These are phyloP conservation scores for Tetradesmus obliquus DNA, from an alignment of 139 green algal species.

Conservation along the genomic window DNA sequence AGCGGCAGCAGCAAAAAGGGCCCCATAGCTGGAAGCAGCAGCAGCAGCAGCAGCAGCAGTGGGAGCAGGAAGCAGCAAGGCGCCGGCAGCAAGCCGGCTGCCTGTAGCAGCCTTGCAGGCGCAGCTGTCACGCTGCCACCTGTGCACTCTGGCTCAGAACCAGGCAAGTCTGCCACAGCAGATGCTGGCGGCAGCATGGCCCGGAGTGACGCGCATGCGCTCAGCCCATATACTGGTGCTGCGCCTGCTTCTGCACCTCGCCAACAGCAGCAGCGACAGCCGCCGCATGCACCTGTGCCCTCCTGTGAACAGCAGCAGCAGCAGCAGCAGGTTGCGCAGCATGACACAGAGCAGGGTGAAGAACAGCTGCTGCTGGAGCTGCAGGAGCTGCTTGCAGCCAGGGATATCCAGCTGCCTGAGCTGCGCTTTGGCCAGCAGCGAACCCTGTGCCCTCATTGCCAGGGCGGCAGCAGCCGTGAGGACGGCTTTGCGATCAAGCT, in stretches of 20 bases:
- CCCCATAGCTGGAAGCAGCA: background rate
- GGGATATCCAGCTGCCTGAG: background rate
- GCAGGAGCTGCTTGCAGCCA: background rate
- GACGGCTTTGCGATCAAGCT: conserved; percentile 17
- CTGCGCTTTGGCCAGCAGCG: conserved; percentile 10
- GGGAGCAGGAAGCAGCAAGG: background rate
- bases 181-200: background rate
- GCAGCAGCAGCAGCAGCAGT: conserved; percentile 12
- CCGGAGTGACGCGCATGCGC: background rate
- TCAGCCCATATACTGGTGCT: background rate
- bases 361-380: conserved; percentile 7
- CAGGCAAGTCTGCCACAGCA: background rate
- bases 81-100: background rate
- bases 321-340: background rate
- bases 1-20: background rate
- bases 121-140: background rate
- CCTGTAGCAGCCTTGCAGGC: background rate
- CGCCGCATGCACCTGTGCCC: background rate
- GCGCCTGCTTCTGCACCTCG: background rate
- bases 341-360: background rate
- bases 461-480: background rate
- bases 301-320: conserved; percentile 12
- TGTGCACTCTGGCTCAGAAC: background rate
- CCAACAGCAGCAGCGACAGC: conserved; percentile 17
- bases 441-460: conserved; percentile 15